A percentile compares a stretch with the other conserved stretches of the same genome.
phyloP scores from a whole-genome alignment of 495 filamentous ascomycete genomes.

The Chaetomium fimeti region DNA sequence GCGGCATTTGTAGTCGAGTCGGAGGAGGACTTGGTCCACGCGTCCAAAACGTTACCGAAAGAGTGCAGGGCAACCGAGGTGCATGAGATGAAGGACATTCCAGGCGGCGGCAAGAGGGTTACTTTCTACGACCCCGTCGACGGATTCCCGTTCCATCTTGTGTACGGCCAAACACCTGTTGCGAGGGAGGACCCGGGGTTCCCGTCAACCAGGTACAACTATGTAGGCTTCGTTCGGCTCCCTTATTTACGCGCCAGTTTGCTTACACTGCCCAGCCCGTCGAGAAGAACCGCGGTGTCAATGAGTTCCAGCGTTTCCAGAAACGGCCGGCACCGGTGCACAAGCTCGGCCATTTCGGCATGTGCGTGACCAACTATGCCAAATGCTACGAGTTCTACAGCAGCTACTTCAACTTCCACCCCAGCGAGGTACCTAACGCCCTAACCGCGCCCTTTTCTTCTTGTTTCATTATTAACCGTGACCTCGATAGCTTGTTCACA shows the following conservation, averaged over 20 bases:
- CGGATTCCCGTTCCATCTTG: slow-evolving; percentile 58
- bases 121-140: slow-evolving; percentile 60
- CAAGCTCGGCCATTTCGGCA: slow-evolving; percentile 73
- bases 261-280: slow-evolving; percentile 34
- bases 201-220: slow-evolving; percentile 48
- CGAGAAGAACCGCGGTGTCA: slow-evolving; percentile 49
- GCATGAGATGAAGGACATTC: slow-evolving; percentile 52
- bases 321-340: slow-evolving; percentile 67
- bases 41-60: slow-evolving; percentile 44
- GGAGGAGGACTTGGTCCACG: slow-evolving; percentile 54
- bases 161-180: slow-evolving; percentile 52
- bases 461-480: no score
- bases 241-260: neutral
- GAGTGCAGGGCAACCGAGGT: slow-evolving; percentile 46
- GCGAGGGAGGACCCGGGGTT: slow-evolving; percentile 39
- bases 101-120: slow-evolving; percentile 58
- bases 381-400: slow-evolving; percentile 62
- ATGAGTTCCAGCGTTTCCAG: slow-evolving; percentile 53
- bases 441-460: neutral
- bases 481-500: slow-evolving; percentile 44
- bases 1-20: slow-evolving; percentile 56
- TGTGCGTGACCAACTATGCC: slow-evolving; percentile 60
- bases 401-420: slow-evolving; percentile 64
- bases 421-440: slow-evolving; percentile 44
- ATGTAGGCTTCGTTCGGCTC: slow-evolving; percentile 25